These are phyloP conservation scores for Puccinia brachypodii DNA, from an alignment of 1,284 basidiomycete species.

Conservation along the genomic window DNA sequence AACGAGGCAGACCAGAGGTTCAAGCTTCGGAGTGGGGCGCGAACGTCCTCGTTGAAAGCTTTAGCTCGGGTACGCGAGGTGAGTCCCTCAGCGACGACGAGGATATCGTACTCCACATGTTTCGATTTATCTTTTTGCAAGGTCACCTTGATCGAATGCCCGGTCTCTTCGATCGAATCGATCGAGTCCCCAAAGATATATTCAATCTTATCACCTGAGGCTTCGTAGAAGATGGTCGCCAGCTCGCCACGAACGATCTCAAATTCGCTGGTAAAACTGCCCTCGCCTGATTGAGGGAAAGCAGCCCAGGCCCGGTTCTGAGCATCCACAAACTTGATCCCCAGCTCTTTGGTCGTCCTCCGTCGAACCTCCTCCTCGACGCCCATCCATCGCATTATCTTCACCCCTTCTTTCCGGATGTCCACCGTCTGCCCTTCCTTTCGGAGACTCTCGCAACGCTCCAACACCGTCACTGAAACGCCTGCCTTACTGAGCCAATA, in stretches of 20 bases:
- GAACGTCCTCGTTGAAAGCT: slow-evolving; percentile 48
- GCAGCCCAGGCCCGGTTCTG: slow-evolving; percentile 44
- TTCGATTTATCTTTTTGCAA: slow-evolving; percentile 48
- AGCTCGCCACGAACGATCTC: slow-evolving; percentile 53
- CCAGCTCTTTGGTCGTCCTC: neutral
- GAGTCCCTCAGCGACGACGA: slow-evolving; percentile 52
- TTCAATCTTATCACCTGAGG: slow-evolving; percentile 46
- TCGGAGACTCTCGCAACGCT: slow-evolving; percentile 49
- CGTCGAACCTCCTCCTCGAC: slow-evolving; percentile 13
- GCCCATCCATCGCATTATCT: slow-evolving; percentile 51
- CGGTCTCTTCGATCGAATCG: slow-evolving; percentile 48
- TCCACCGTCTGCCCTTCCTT: slow-evolving; percentile 52
- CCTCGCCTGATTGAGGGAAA: slow-evolving; percentile 11
- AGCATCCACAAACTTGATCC: slow-evolving; percentile 49
- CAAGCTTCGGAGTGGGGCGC: slow-evolving; percentile 18
- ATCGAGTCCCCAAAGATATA: slow-evolving; percentile 51
- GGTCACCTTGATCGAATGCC: slow-evolving; percentile 46
- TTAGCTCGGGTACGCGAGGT: slow-evolving; percentile 51
- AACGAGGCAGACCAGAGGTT: slow-evolving; percentile 17
- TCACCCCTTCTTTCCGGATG: slow-evolving; percentile 50
- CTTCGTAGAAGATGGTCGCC: slow-evolving; percentile 50
- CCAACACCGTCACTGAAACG: slow-evolving; percentile 51
- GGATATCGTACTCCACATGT: slow-evolving; percentile 49
- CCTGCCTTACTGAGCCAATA: slow-evolving; percentile 50
- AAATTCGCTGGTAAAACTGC: slow-evolving; percentile 49